phyloP scores from a whole-genome alignment of 805 yeast genomes.

The Lipomyces yamanashiensis region DNA sequence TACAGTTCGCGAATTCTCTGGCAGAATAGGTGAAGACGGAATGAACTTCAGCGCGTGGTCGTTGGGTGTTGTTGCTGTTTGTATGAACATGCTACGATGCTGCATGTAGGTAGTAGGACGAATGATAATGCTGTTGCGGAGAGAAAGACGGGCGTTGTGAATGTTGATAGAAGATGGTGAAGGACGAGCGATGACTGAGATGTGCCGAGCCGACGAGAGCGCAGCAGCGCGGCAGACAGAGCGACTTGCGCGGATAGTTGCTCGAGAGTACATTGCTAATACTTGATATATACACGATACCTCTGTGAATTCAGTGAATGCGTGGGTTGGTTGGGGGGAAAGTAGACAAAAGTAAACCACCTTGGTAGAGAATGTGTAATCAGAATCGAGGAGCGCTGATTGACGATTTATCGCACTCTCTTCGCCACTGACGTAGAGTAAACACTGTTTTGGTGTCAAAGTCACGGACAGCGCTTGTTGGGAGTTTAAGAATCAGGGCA shows the following conservation, averaged over 20 bases:
- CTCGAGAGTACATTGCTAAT: background rate
- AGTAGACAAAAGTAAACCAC: background rate
- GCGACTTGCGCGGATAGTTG: background rate
- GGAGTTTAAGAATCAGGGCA: conserved; percentile 1
- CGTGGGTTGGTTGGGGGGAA: background rate
- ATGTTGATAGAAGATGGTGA: background rate
- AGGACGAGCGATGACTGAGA: background rate
- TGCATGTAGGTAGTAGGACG: conserved; percentile 6
- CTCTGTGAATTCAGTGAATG: no score
- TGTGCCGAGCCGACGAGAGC: background rate
- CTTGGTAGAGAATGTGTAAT: background rate
- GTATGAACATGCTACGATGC: conserved; percentile 59
- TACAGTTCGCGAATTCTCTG: conserved; percentile 59
- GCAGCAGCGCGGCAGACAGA: conserved; percentile 1
- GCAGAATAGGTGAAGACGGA: conserved; percentile 69
- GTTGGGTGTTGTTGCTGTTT: conserved; percentile 85
- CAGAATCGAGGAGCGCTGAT: no score
- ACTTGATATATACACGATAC: background rate
- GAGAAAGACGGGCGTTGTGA: background rate
- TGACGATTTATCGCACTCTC: background rate
- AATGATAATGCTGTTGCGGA: background rate
- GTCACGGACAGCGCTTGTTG: background rate
- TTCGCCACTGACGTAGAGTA: conserved; percentile 8
- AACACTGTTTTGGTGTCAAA: background rate
- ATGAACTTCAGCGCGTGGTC: conserved; percentile 83